Conservation (phyloP, 169 alveolate genomes). For the Eimeria brunetti region DNA sequence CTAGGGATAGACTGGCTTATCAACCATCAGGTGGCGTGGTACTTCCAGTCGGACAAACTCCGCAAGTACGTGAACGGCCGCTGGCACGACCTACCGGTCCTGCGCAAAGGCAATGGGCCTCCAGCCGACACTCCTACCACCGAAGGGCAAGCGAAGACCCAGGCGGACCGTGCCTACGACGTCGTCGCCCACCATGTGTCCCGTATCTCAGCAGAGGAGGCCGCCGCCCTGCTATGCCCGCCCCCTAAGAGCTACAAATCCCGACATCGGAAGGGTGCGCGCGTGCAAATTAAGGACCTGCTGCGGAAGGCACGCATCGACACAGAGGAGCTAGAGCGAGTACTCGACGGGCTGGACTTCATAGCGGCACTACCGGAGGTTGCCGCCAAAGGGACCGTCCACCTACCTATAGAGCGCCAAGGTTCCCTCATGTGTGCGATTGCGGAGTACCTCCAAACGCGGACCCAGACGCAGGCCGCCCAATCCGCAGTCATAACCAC, state of each 20-base stretch:
- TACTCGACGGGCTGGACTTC: neutral
- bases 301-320: neutral
- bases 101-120: neutral
- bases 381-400: neutral
- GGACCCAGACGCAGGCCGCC: neutral
- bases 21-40: neutral
- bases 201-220: neutral
- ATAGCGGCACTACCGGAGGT: neutral
- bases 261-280: neutral
- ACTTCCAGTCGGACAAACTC: neutral
- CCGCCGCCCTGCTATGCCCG: neutral
- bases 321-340: neutral
- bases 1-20: conserved; percentile 4
- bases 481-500: neutral
- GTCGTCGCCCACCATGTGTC: neutral
- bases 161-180: neutral
- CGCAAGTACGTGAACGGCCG: neutral
- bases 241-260: neutral
- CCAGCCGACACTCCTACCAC: neutral
- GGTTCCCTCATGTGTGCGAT: neutral
- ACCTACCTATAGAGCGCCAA: neutral
- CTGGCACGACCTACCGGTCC: neutral
- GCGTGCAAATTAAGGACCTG: neutral
- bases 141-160: neutral
- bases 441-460: neutral